phyloP scores from a whole-genome alignment of 345 rosid genomes.

The Linum usitatissimum region DNA sequence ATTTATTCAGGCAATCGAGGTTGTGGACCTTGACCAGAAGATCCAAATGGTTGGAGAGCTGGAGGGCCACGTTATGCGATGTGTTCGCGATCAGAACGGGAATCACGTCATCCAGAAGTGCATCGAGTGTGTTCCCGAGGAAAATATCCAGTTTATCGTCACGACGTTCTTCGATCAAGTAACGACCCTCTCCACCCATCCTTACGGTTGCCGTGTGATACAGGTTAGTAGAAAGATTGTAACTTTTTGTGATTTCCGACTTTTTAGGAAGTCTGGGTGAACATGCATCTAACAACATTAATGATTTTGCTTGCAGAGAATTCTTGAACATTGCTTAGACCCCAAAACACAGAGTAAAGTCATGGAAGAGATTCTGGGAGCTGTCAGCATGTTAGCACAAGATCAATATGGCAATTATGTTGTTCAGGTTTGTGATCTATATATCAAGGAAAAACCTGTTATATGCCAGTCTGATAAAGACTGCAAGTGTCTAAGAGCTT shows the following conservation, averaged over 20 bases:
- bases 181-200: constrained; percentile 49
- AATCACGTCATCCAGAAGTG: constrained; percentile 67
- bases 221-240: constrained; percentile 25
- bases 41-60: constrained; percentile 54
- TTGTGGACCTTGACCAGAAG: constrained; percentile 56
- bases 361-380: constrained; percentile 51
- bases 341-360: constrained; percentile 36
- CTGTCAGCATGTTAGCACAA: constrained; percentile 53
- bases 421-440: constrained; percentile 36
- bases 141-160: constrained; percentile 36
- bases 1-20: constrained; percentile 45
- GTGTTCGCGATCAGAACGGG: constrained; percentile 68
- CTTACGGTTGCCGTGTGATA: constrained; percentile 60
- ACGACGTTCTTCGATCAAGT: constrained; percentile 45
- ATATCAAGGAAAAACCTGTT: not conserved
- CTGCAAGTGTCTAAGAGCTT: no score
- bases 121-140: constrained; percentile 59
- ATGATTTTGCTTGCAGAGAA: constrained; percentile 35
- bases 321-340: constrained; percentile 50
- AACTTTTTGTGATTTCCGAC: not conserved
- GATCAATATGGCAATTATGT: constrained; percentile 69
- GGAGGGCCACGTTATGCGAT: constrained; percentile 45
- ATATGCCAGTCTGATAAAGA: no score
- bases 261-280: not conserved
- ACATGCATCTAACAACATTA: not conserved